Conservation (phyloP, 2,329 filamentous ascomycete species). For the Sporothrix pallida region DNA sequence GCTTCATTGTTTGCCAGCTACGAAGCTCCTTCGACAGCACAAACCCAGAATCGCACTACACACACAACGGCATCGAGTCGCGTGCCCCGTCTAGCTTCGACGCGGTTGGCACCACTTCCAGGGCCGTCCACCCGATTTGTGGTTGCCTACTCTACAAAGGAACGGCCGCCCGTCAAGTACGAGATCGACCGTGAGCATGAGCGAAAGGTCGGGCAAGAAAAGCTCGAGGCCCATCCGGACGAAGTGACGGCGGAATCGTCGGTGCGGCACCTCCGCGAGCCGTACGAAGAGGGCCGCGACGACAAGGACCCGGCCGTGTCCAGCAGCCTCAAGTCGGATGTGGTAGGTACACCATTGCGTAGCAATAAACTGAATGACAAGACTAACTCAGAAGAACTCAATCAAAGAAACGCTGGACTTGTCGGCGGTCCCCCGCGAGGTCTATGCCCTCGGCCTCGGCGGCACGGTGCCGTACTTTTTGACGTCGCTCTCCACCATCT, state of each 20-base stretch:
- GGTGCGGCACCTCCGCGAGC: constrained; percentile 57
- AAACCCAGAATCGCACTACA: background rate
- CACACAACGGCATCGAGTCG: background rate
- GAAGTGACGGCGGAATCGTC: constrained; percentile 65
- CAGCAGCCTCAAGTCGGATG: constrained; percentile 52
- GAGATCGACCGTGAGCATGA: constrained; percentile 63
- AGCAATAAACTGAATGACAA: no score
- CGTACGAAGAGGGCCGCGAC: constrained; percentile 39
- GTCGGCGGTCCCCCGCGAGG: constrained; percentile 67
- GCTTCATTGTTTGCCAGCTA: background rate
- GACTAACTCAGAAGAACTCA: no score
- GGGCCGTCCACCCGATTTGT: background rate
- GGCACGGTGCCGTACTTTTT: constrained; percentile 85
- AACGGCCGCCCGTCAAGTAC: constrained; percentile 22
- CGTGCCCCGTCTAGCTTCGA: background rate
- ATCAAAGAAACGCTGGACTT: constrained; percentile 74
- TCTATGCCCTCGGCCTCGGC: constrained; percentile 71
- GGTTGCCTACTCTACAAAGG: constrained; percentile 36
- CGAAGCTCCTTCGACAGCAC: background rate
- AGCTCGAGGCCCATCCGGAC: constrained; percentile 65
- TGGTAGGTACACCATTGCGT: no score
- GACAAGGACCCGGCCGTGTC: constrained; percentile 37
- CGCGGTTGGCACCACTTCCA: background rate
- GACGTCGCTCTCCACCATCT: constrained; percentile 82
- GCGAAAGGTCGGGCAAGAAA: constrained; percentile 57